A percentile compares a stretch with the other conserved stretches of the same genome.
phyloP scores from a whole-genome alignment of 129 eudicot species.

The Helianthus annuus region DNA sequence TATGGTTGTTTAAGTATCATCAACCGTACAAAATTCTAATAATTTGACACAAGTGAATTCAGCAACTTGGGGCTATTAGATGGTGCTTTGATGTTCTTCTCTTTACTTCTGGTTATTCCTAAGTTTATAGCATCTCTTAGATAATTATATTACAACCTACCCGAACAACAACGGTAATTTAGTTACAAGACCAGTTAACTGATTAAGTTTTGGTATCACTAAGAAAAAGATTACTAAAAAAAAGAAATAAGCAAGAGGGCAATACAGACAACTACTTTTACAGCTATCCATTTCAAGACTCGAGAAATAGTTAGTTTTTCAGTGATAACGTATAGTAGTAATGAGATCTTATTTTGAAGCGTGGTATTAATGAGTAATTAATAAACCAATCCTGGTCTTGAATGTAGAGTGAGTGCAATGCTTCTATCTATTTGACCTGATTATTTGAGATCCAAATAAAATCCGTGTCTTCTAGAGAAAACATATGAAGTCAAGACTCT shows the following conservation, averaged over 20 bases:
- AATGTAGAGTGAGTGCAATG: no score
- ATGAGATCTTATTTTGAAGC: not conserved
- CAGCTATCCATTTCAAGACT: not conserved
- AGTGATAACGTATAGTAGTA: not conserved
- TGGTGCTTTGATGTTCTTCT: not conserved
- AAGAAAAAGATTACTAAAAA: not conserved
- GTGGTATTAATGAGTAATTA: not conserved
- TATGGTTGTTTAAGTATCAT: not conserved
- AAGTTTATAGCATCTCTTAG: not conserved
- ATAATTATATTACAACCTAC: not conserved
- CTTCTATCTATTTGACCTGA: no score
- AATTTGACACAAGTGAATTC: not conserved
- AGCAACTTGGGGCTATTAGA: not conserved
- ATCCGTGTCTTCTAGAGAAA: not conserved
- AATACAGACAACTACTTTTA: constrained; percentile 5
- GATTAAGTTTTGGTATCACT: constrained; percentile 3
- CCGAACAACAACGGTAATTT: not conserved
- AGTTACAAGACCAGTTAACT: not conserved
- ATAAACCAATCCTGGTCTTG: constrained; percentile 6
- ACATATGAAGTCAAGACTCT: not conserved
- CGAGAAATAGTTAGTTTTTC: not conserved
- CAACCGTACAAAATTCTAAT: not conserved
- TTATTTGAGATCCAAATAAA: no score
- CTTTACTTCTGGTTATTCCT: not conserved
- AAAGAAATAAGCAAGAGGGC: not conserved